Evolutionary conservation across 306 rosid species (phyloP), one percentile per base, ranked within the genome.

Genomic region (Dryas drummondii): DNA sequence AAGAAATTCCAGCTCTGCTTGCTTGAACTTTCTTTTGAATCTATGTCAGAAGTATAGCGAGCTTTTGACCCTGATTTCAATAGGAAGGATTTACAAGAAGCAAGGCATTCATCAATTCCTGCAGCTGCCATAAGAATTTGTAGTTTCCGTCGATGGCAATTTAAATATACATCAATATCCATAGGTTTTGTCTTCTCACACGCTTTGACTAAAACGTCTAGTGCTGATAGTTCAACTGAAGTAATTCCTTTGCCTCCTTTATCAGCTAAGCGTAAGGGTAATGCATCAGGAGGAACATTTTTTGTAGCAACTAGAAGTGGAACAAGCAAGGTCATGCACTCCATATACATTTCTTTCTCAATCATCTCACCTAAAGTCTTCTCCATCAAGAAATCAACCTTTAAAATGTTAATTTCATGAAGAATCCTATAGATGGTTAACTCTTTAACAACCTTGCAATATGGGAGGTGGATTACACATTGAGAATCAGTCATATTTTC

Each of bases 351-450:
- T 72, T 88, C 90, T 82, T 88, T 86, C 71, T 90, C 97, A 84
- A 88, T 81, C 97, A 88, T 84, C 85, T 88, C 84, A 70, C 32
- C 80, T 63, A 91, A 84, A 82, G 89, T 83, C 70, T 85, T 94
- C 80, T 91, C 93, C 94, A 88, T 94, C 89, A 91, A 86, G 82
- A 88, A 88, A 77, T 87, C 82, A 84, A 94, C 82, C 90, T 94
- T 94, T 65, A 94, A 80, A 63, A 90, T 81, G 80, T 86, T 94
- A 73, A 94, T 88, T 80, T 91, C 96, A 60, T 91, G 88, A 66
- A 88, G 86, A 82, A 94, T 82, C 79, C 96, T 86, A 72, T 91
- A 91, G 76, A 82, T 74, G 75, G 85, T 91, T 51, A 91, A 78
- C 82, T 85, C 92, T 81, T 88, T 90, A 82, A 91, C 76, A 76